A percentile compares a stretch with the other conserved stretches of the same genome.
These are phyloP conservation scores for Hypoxylon perforatum DNA, from an alignment of 495 filamentous ascomycete genomes.

Conservation along the genomic window DNA sequence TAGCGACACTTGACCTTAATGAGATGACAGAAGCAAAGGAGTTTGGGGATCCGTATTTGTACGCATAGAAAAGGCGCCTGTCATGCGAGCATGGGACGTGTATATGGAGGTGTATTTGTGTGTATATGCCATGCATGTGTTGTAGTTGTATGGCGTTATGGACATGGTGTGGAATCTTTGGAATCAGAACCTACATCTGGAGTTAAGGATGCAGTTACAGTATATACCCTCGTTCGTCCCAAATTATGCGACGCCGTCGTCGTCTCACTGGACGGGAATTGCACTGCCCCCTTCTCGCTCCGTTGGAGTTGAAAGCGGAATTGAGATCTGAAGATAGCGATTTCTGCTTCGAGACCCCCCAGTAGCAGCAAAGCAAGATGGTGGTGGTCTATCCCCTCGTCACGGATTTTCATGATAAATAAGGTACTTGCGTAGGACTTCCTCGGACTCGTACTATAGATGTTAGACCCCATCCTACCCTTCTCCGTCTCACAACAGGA, in stretches of 20 bases:
- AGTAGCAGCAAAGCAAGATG: too few relatives aligned
- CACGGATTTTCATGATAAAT: slow-evolving; percentile 34
- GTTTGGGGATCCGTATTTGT: slow-evolving; percentile 27
- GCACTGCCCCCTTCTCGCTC: slow-evolving; percentile 31
- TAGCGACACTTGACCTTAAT: slow-evolving; percentile 22
- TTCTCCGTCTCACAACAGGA: slow-evolving; percentile 21
- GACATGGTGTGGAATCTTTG: slow-evolving; percentile 25
- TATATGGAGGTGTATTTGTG: background rate
- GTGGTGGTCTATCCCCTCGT: slow-evolving; percentile 6
- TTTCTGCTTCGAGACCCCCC: background rate
- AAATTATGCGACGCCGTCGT: slow-evolving; percentile 31
- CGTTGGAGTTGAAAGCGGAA: slow-evolving; percentile 11
- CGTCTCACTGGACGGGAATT: slow-evolving; percentile 26
- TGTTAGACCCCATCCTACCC: slow-evolving; percentile 1
- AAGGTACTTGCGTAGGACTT: slow-evolving; percentile 40
- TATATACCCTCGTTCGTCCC: slow-evolving; percentile 13
- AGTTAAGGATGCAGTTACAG: slow-evolving; percentile 34
- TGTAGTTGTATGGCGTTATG: too few relatives aligned
- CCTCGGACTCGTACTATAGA: slow-evolving; percentile 17
- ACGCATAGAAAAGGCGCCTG: background rate
- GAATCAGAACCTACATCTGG: slow-evolving; percentile 34
- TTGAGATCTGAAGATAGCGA: slow-evolving; percentile 19
- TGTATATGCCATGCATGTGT: too few relatives aligned
- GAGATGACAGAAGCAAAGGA: slow-evolving; percentile 27
- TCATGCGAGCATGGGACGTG: slow-evolving; percentile 25